Evolutionary conservation across 106 monocot species (phyloP).

Genomic region (Acanthochlamys bracteata): DNA sequence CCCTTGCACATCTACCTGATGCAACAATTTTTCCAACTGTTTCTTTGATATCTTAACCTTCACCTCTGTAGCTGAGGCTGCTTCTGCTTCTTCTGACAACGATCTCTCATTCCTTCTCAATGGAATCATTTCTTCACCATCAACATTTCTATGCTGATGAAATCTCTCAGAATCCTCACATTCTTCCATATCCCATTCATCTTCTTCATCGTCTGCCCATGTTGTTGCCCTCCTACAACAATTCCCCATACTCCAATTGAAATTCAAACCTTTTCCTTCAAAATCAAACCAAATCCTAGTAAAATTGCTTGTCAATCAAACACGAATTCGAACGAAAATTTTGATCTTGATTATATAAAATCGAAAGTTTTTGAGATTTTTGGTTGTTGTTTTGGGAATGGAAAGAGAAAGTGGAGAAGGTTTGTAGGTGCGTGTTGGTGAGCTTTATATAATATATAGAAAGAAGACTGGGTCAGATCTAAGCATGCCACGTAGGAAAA

Average conservation of each 20-base stretch:
- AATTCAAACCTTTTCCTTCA: no score
- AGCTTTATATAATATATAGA: no score
- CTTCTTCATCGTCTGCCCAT: constrained; percentile 2
- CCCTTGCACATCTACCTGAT: constrained; percentile 2
- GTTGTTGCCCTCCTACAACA: background rate
- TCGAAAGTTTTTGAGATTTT: no score
- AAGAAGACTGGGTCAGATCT: no score
- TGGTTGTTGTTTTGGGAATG: no score
- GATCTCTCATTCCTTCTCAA: background rate
- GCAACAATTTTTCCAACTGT: constrained; percentile 8
- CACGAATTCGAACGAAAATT: no score
- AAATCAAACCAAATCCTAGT: no score
- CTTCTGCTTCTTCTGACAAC: background rate
- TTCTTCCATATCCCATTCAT: background rate
- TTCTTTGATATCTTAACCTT: constrained; percentile 16
- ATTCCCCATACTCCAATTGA: background rate
- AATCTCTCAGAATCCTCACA: background rate
- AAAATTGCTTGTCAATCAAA: no score
- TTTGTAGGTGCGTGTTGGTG: no score
- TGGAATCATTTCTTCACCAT: background rate
- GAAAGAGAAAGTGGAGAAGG: no score
- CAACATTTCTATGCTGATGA: background rate
- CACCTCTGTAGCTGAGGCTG: constrained; percentile 1
- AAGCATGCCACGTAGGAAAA: no score
- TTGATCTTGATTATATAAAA: no score